Percentiles rank a stretch among this genome's conserved stretches.
These are phyloP conservation scores for Cladophialophora bantiana DNA, from an alignment of 2,329 filamentous ascomycete species.

Conservation along the genomic window DNA sequence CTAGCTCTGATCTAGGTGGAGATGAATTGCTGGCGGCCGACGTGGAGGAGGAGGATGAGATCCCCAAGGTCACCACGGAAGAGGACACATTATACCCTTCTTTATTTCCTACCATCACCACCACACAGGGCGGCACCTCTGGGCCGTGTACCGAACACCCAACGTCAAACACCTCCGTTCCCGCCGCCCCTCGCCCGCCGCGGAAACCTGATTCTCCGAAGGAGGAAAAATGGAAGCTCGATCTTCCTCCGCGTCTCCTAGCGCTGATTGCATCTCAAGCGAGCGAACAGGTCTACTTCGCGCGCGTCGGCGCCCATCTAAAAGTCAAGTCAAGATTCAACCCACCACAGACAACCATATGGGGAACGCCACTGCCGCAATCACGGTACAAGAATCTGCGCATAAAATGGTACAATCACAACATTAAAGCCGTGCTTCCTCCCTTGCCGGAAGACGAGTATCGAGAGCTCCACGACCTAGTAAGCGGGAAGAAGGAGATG, in stretches of 20 bases:
- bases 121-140: neutral
- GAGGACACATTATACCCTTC: slow-evolving; percentile 8
- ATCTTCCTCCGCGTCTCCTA: slow-evolving; percentile 44
- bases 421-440: slow-evolving; percentile 46
- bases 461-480: slow-evolving; percentile 45
- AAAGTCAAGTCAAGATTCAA: slow-evolving; percentile 42
- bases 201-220: neutral
- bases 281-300: slow-evolving; percentile 41
- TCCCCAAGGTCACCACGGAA: neutral
- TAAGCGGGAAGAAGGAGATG: slow-evolving; percentile 38
- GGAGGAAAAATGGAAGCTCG: slow-evolving; percentile 46
- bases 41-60: neutral
- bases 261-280: slow-evolving; percentile 48
- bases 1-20: neutral
- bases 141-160: no score
- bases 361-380: slow-evolving; percentile 45
- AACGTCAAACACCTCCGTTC: slow-evolving; percentile 29
- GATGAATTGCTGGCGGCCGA: slow-evolving; percentile 6
- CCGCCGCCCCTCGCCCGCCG: neutral
- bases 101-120: neutral
- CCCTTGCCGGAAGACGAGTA: slow-evolving; percentile 50
- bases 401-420: slow-evolving; percentile 48
- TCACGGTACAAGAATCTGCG: slow-evolving; percentile 47
- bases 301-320: slow-evolving; percentile 39
- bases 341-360: slow-evolving; percentile 48